Conservation (phyloP, 768 basidiomycete species). For the Lentinula guzmanii region DNA sequence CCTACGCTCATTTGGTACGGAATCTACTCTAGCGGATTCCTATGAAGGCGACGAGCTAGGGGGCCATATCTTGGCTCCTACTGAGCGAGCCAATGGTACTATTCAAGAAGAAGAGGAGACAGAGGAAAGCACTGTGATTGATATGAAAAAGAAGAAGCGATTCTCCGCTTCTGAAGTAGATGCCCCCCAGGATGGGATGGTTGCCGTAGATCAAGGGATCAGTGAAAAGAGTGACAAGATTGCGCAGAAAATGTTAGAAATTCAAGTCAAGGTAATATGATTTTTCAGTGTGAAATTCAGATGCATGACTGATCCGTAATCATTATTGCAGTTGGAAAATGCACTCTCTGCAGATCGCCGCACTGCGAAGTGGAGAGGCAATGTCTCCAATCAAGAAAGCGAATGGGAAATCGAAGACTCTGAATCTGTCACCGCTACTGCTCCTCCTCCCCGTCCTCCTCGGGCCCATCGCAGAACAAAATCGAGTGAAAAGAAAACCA, state of each 20-base stretch:
- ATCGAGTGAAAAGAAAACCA: conserved; percentile 25
- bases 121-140: conserved; percentile 14
- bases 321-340: conserved; percentile 54
- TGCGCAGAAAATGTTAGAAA: conserved; percentile 80
- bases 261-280: conserved; percentile 80
- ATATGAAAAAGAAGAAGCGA: conserved; percentile 53
- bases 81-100: conserved; percentile 43
- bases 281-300: background rate
- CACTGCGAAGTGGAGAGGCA: conserved; percentile 31
- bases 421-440: conserved; percentile 14
- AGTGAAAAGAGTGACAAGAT: conserved; percentile 83
- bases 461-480: conserved; percentile 21
- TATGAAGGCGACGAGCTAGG: conserved; percentile 42
- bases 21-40: conserved; percentile 73
- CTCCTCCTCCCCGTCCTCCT: conserved; percentile 35
- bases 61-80: conserved; percentile 22
- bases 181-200: conserved; percentile 69
- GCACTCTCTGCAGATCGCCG: conserved; percentile 62
- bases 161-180: conserved; percentile 72
- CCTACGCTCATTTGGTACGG: conserved; percentile 70
- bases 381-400: conserved; percentile 36
- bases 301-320: conserved; percentile 6
- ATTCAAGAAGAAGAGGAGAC: conserved; percentile 47
- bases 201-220: conserved; percentile 82
- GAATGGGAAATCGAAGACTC: conserved; percentile 51